These are phyloP conservation scores for Botrytis paeoniae DNA, from an alignment of 2,329 filamentous ascomycete genomes.

Conservation along the genomic window DNA sequence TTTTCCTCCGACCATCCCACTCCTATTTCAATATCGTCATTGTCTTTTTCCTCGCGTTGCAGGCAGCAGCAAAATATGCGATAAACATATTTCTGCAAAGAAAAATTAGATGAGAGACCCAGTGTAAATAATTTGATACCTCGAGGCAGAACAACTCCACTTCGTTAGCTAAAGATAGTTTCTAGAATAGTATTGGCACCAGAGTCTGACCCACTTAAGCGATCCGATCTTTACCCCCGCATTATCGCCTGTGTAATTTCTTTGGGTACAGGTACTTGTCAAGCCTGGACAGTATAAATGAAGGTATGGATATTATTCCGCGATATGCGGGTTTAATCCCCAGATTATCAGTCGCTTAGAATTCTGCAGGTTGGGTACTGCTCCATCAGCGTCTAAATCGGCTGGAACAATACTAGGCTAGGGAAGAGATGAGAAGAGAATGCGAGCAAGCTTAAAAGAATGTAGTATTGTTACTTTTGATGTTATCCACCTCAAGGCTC, in stretches of 20 bases:
- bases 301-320: not conserved
- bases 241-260: not conserved
- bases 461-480: not conserved
- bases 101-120: not conserved
- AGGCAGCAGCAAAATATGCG: not conserved
- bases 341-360: not conserved
- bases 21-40: not conserved
- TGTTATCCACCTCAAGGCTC: not conserved
- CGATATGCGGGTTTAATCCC: not conserved
- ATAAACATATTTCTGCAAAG: not conserved
- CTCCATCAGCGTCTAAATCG: not conserved
- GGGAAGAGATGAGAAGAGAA: not conserved
- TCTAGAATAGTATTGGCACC: not conserved
- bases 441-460: not conserved
- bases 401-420: not conserved
- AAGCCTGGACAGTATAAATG: not conserved
- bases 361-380: not conserved
- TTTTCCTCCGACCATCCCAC: not conserved
- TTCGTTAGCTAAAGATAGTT: not conserved
- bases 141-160: not conserved
- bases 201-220: not conserved
- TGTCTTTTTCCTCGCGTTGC: not conserved
- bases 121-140: too few relatives aligned
- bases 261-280: not conserved
- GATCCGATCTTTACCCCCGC: not conserved